Evolutionary conservation across 2,329 filamentous ascomycete species (phyloP).

Genomic region (Fusarium verticillioides): DNA sequence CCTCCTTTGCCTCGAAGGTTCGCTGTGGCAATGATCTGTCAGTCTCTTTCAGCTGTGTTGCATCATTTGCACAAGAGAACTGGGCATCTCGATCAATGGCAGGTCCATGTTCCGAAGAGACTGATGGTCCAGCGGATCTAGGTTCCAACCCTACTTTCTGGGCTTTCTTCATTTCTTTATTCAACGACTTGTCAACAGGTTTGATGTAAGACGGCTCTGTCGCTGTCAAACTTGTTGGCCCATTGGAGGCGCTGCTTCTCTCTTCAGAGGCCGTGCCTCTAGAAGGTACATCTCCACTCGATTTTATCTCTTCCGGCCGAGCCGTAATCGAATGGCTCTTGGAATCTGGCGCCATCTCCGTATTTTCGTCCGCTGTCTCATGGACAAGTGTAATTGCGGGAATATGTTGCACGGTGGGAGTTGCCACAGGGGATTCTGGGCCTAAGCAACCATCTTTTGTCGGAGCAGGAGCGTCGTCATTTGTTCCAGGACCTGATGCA

Average conservation of each 20-base stretch:
- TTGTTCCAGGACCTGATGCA: background rate
- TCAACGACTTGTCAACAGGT: slow-evolving; percentile 41
- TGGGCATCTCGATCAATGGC: background rate
- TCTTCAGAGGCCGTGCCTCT: background rate
- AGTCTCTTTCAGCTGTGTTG: background rate
- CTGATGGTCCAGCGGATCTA: slow-evolving; percentile 9
- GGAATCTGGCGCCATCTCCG: background rate
- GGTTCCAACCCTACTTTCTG: slow-evolving; percentile 46
- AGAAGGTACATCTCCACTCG: background rate
- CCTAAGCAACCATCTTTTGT: background rate
- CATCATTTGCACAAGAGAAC: background rate
- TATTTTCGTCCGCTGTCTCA: background rate
- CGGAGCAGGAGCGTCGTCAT: background rate
- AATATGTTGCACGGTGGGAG: background rate
- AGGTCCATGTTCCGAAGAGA: background rate
- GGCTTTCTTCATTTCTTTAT: slow-evolving; percentile 52
- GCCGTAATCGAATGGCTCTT: background rate
- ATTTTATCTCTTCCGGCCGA: background rate
- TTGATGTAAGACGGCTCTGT: background rate
- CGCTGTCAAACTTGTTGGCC: background rate
- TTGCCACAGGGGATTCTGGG: background rate
- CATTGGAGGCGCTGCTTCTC: background rate
- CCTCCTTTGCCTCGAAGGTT: slow-evolving; percentile 46
- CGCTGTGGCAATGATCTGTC: background rate
- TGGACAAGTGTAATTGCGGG: background rate